These are phyloP conservation scores for Spinacia oleracea DNA, from an alignment of 179 eudicot species.

Conservation along the genomic window DNA sequence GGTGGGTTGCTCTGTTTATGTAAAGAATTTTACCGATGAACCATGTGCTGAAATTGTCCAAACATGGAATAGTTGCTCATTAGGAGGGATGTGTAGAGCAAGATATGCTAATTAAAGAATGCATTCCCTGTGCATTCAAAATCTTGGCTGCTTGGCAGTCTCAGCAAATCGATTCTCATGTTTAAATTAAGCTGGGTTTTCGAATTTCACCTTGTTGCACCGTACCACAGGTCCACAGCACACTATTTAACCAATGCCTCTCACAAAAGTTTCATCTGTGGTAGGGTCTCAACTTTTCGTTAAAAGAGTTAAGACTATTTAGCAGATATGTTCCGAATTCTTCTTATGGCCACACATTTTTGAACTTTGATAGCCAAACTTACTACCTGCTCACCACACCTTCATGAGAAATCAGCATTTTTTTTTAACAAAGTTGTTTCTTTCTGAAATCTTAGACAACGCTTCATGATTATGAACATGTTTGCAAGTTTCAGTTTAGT, in stretches of 20 bases:
- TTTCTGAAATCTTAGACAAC: not conserved
- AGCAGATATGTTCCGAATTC: not conserved
- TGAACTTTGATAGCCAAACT: not conserved
- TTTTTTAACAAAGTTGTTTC: not conserved
- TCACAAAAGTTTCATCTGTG: not conserved
- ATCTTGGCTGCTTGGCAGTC: not conserved
- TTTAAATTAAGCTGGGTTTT: not conserved
- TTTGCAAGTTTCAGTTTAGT: not conserved
- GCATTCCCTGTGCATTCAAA: not conserved
- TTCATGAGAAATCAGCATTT: not conserved
- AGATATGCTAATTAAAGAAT: not conserved
- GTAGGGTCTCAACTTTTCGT: constrained; percentile 6
- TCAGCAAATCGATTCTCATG: not conserved
- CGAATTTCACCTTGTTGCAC: not conserved
- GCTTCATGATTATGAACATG: not conserved
- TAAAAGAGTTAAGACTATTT: not conserved
- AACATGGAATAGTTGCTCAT: not conserved
- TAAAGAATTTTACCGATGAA: not conserved
- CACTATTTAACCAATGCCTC: not conserved
- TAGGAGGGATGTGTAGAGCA: not conserved
- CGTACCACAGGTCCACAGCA: not conserved
- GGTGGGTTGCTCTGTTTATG: not conserved
- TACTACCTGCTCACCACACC: not conserved
- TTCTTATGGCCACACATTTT: not conserved
- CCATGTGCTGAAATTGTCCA: not conserved